Percentiles rank a stretch among this genome's conserved stretches.
phyloP scores from a whole-genome alignment of 1,284 basidiomycete genomes.

The Grifola frondosa region DNA sequence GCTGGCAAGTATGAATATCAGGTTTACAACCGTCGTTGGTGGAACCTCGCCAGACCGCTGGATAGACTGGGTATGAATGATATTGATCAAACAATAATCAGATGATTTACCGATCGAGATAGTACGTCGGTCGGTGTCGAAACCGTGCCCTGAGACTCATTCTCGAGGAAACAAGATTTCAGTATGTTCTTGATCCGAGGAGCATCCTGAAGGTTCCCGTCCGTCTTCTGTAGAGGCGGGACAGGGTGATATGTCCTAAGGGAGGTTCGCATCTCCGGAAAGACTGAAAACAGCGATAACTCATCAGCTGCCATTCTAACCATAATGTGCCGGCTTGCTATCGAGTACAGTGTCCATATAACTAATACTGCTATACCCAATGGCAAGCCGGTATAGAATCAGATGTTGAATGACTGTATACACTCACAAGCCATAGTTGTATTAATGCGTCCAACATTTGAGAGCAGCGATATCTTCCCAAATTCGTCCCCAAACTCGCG shows the following conservation, averaged over 20 bases:
- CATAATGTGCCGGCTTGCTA: no score
- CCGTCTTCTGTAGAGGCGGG: constrained; percentile 63
- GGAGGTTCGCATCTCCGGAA: constrained; percentile 69
- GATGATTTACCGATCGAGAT: constrained; percentile 24
- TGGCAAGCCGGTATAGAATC: constrained; percentile 16
- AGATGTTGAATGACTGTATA: background rate
- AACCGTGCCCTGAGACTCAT: constrained; percentile 24
- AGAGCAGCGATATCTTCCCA: constrained; percentile 81
- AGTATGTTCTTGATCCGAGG: constrained; percentile 57
- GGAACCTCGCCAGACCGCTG: constrained; percentile 52
- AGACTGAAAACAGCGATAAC: constrained; percentile 36
- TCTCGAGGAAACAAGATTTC: constrained; percentile 29
- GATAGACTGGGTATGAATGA: constrained; percentile 16
- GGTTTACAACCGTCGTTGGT: constrained; percentile 60
- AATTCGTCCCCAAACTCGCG: constrained; percentile 81
- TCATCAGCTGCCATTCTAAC: no score
- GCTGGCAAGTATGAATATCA: constrained; percentile 59
- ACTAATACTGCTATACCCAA: no score
- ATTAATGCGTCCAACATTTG: constrained; percentile 92
- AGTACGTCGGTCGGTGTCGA: constrained; percentile 30
- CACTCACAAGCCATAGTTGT: constrained; percentile 89
- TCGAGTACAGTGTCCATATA: background rate
- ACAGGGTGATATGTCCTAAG: constrained; percentile 72
- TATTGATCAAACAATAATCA: constrained; percentile 12
- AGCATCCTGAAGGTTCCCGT: constrained; percentile 68